phyloP scores from a whole-genome alignment of 1,284 basidiomycete species.

The Kwoniella shivajii region DNA sequence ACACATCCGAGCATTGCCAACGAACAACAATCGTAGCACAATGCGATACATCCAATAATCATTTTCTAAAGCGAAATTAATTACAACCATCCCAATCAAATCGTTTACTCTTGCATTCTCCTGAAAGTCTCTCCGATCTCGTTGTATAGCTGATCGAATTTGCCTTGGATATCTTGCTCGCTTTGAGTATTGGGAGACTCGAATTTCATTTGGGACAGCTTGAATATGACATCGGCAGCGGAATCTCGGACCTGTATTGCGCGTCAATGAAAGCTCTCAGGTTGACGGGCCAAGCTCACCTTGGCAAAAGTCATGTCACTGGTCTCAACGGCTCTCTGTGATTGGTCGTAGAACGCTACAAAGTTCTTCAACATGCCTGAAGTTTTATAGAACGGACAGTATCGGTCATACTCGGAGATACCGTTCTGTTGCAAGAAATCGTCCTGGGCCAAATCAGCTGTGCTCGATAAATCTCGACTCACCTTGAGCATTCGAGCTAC shows the following conservation, averaged over 20 bases:
- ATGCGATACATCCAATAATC: constrained; percentile 7
- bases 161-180: constrained; percentile 75
- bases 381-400: constrained; percentile 98
- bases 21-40: background rate
- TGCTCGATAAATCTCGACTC: constrained; percentile 4
- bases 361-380: constrained; percentile 94
- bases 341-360: constrained; percentile 86
- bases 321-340: constrained; percentile 79
- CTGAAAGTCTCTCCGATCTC: constrained; percentile 91
- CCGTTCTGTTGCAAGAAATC: constrained; percentile 99
- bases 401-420: constrained; percentile 96
- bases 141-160: constrained; percentile 72
- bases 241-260: constrained; percentile 79
- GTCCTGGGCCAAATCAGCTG: constrained; percentile 64
- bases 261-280: too few species aligned
- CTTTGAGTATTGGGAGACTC: constrained; percentile 77
- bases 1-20: background rate
- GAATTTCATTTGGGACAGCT: constrained; percentile 98
- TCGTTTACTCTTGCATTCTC: constrained; percentile 71
- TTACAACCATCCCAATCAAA: constrained; percentile 1
- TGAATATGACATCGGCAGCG: constrained; percentile 85
- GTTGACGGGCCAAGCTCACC: too few species aligned
- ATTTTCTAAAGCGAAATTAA: background rate
- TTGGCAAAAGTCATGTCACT: constrained; percentile 89
- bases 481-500: constrained; percentile 89